phyloP scores from a whole-genome alignment of 441 rosid genomes.

The Adansonia madagascariensis region DNA sequence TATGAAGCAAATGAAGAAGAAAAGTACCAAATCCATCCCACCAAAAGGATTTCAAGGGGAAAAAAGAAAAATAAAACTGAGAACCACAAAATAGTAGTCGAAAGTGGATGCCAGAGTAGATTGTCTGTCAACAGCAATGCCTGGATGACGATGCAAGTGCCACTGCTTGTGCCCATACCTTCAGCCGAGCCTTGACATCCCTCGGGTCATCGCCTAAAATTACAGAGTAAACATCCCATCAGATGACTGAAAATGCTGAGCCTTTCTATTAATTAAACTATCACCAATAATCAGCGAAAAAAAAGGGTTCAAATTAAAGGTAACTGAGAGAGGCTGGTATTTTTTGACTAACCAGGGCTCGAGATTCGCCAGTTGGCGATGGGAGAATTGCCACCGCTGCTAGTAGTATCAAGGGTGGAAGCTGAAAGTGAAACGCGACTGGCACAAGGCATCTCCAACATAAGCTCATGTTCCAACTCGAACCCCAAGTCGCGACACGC shows the following conservation, averaged over 20 bases:
- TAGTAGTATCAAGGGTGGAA: slow-evolving; percentile 65
- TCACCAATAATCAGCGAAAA: background rate
- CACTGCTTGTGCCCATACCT: slow-evolving; percentile 98
- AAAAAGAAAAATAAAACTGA: background rate
- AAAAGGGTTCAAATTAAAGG: background rate
- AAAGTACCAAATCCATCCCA: background rate
- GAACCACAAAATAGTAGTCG: slow-evolving; percentile 3
- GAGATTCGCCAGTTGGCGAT: slow-evolving; percentile 89
- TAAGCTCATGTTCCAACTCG: slow-evolving; percentile 66
- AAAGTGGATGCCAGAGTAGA: background rate
- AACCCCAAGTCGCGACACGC: slow-evolving; percentile 77
- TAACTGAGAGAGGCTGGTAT: background rate
- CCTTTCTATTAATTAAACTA: background rate
- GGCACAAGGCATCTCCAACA: slow-evolving; percentile 55
- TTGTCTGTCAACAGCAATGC: slow-evolving; percentile 38
- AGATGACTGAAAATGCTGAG: slow-evolving; percentile 14
- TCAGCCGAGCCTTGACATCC: slow-evolving; percentile 94
- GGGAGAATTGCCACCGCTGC: slow-evolving; percentile 87
- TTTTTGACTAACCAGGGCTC: slow-evolving; percentile 67
- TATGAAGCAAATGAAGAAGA: slow-evolving; percentile 25
- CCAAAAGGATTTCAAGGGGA: background rate
- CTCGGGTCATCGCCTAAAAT: slow-evolving; percentile 85
- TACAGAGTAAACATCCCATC: slow-evolving; percentile 7
- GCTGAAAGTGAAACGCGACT: slow-evolving; percentile 57
- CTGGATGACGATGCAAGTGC: slow-evolving; percentile 77